Base-by-base conservation (phyloP, 139 green algal genomes). In the Zygnema cylindricum region DNA sequence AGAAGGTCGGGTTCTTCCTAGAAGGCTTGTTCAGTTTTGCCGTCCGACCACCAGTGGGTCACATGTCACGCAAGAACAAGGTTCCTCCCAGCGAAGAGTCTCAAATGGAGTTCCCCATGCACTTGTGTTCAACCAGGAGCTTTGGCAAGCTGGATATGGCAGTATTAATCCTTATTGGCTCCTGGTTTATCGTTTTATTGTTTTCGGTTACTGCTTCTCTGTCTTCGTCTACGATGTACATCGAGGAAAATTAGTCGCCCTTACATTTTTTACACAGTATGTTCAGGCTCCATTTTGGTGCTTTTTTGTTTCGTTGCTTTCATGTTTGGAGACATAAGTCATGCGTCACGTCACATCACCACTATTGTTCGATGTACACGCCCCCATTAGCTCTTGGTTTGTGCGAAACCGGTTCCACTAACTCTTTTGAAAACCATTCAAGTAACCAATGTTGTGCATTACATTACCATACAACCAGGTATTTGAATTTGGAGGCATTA, bases 251-350 rank as follows among this genome's bases (percentile, higher is more conserved):
- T 43, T 79, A 11, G 7, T 25, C 71, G 38, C 7, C 11, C 43
- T 38, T 43, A 25, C 43, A 41, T 79, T 79, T 43, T 79, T 55
- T 16, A 79, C 71, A 41, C 71, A 79, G 71, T 79, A 41, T 38
- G 71, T n/a, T n/a, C n/a, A n/a, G n/a, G n/a, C n/a, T n/a, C n/a
- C n/a, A n/a, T n/a, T n/a, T n/a, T n/a, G n/a, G n/a, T n/a, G n/a
- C n/a, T n/a, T n/a, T n/a, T n/a, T n/a, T n/a, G n/a, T n/a, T n/a
- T n/a, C n/a, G n/a, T n/a, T n/a, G n/a, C n/a, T n/a, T n/a, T n/a
- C n/a, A n/a, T n/a, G n/a, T n/a, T n/a, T n/a, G n/a, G n/a, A n/a
- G n/a, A n/a, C n/a, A n/a, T n/a, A n/a, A n/a, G n/a, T n/a, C n/a
- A n/a, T n/a, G n/a, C n/a, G n/a, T n/a, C n/a, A n/a, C n/a, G n/a